Evolutionary conservation across 148 eudicot genomes (phyloP).

Genomic region (Silene uniflora): DNA sequence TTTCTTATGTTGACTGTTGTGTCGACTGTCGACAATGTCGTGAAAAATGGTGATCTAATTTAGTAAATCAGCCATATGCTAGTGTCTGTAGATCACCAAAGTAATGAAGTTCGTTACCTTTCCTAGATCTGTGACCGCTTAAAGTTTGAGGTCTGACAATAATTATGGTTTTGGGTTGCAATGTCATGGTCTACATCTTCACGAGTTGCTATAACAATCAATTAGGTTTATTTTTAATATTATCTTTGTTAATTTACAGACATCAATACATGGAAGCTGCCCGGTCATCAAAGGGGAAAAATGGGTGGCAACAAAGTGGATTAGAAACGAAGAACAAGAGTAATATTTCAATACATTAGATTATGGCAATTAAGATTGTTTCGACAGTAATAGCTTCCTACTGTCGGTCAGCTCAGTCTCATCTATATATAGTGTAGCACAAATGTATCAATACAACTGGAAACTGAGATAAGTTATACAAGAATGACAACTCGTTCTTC

Average conservation of each 20-base stretch:
- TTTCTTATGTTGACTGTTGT: too few relatives aligned
- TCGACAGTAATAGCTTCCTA: conserved; percentile 14
- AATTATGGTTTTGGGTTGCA: not conserved
- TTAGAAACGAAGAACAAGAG: conserved; percentile 52
- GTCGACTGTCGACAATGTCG: too few relatives aligned
- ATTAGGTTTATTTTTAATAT: not conserved
- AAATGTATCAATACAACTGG: conserved; percentile 12
- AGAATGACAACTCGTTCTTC: conserved; percentile 10
- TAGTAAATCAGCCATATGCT: too few relatives aligned
- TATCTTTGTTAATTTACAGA: conserved; percentile 31
- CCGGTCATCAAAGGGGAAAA: conserved; percentile 72
- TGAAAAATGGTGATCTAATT: too few relatives aligned
- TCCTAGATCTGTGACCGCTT: too few relatives aligned
- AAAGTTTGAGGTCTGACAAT: too few relatives aligned
- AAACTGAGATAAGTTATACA: conserved; percentile 25
- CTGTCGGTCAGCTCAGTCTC: conserved; percentile 20
- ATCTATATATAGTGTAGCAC: conserved; percentile 11
- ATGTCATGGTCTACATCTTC: not conserved
- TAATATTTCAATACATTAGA: conserved; percentile 4
- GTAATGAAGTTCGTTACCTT: too few relatives aligned
- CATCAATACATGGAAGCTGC: conserved; percentile 86
- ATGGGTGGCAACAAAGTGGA: conserved; percentile 93
- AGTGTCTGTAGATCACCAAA: too few relatives aligned
- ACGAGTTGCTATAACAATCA: not conserved
- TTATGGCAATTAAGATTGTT: not conserved